Base-by-base conservation (phyloP, 2,329 filamentous ascomycete species). In the Cladophialophora exuberans region DNA sequence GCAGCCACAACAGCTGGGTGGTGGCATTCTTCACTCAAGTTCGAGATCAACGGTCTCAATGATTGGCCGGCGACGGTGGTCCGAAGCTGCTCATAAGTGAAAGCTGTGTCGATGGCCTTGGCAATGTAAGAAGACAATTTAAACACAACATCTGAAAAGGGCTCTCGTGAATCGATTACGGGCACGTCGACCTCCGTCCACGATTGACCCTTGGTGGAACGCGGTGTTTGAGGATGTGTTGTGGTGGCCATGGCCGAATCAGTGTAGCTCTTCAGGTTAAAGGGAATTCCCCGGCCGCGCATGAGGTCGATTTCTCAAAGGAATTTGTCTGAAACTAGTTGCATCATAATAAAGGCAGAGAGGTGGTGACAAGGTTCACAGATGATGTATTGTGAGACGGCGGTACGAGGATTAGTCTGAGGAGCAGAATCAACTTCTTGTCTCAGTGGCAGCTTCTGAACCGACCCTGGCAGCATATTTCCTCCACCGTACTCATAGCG, bases 1-100 rank as follows among this genome's bases (percentile, higher is more conserved):
- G 82, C 73, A 20, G 73, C 68, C 22, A 77, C 69, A 43, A 76
- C 71, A 20, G 67, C 69, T 10, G 72, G 71, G 57, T 77, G 74
- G 46, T 75, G 74, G 9, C 72, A 75, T 38, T 72, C 69, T 20
- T 73, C 70, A 3, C 68, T 70, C 18, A 77, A 60, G 15, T 66
- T 69, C 36, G 67, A 65, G 10, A 76, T 69, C 18, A 77, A 62
- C 18, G 71, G 66, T 52, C 69, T 67, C 18, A 77, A 62, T 46
- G 62, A 67, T 17, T 73, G 71, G 3, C 73, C 71, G 30, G 67
- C 65, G 20, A 68, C 59, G 4, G 69, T 68, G 38, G 70, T 72
- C 55, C 72, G 67, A 59, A 77, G 70, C 51, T 77, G 71, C 43
- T 77, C 75, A 51, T 77, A 77, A 15, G 70, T 75, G 61, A 71